Evolutionary conservation across 1,284 basidiomycete species (phyloP).

Genomic region (Marasmius sp.): DNA sequence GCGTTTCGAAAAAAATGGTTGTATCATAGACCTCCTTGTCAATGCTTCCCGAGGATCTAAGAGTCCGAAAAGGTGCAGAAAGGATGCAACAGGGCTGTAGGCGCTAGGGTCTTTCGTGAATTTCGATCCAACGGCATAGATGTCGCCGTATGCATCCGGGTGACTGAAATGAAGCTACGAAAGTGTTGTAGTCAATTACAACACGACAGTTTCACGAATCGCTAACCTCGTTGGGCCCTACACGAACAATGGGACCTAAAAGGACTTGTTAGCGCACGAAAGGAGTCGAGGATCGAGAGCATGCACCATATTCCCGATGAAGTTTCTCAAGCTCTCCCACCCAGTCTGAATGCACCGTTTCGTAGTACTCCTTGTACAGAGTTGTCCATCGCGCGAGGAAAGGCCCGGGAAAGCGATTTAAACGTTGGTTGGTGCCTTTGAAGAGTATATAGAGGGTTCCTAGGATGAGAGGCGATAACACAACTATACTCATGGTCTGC

Average conservation of each 20-base stretch:
- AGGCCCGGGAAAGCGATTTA: constrained; percentile 14
- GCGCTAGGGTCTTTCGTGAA: constrained; percentile 21
- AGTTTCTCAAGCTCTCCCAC: constrained; percentile 9
- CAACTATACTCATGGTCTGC: background rate
- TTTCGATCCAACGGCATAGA: constrained; percentile 21
- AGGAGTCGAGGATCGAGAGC: background rate
- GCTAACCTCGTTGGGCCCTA: constrained; percentile 16
- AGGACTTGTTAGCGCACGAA: background rate
- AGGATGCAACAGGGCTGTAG: background rate
- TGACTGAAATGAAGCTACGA: constrained; percentile 25
- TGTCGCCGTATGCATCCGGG: constrained; percentile 23
- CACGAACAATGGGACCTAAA: constrained; percentile 16
- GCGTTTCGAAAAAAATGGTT: background rate
- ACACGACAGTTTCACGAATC: background rate
- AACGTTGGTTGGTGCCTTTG: background rate
- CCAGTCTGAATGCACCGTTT: constrained; percentile 6
- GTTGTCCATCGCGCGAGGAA: constrained; percentile 11
- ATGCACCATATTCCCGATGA: constrained; percentile 13
- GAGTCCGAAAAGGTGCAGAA: background rate
- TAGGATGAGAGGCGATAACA: background rate
- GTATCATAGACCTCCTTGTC: background rate
- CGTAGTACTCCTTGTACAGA: constrained; percentile 12
- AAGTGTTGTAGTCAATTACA: background rate
- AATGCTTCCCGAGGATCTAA: background rate
- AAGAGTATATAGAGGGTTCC: background rate